Conservation (phyloP, 345 rosid genomes). For the Eucalyptus erythrocorys region DNA sequence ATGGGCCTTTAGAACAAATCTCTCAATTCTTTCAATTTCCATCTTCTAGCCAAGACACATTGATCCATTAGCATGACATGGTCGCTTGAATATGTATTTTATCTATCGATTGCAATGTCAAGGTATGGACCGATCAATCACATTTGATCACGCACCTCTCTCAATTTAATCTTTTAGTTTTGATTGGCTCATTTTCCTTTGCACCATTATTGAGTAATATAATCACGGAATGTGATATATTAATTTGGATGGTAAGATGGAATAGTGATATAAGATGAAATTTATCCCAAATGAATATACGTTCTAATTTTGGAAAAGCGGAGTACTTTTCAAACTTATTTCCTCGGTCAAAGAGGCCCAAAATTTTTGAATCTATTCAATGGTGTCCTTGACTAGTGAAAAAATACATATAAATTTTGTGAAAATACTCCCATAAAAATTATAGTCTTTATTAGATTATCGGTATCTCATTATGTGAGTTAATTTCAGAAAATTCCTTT, state of each 20-base stretch:
- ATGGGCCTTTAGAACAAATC: not conserved
- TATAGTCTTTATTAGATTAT: not conserved
- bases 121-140: rapidly evolving
- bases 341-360: not conserved
- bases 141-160: not conserved
- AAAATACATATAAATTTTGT: not conserved
- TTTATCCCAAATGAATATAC: rapidly evolving
- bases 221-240: rapidly evolving
- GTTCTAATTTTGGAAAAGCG: rapidly evolving
- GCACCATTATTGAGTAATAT: not conserved
- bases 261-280: rapidly evolving
- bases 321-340: rapidly evolving
- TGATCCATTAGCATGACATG: not conserved
- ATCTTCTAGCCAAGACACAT: not conserved
- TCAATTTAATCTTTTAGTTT: not conserved
- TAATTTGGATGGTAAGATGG: rapidly evolving
- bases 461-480: rapidly evolving
- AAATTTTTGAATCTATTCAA: not conserved
- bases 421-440: not conserved
- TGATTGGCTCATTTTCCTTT: not conserved
- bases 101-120: rapidly evolving
- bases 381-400: rapidly evolving
- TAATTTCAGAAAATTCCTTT: not conserved
- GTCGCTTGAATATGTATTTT: not conserved
- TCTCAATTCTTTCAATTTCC: not conserved